A percentile compares a stretch with the other conserved stretches of the same genome.
These are phyloP conservation scores for Colletotrichum musicola DNA, from an alignment of 2,329 filamentous ascomycete species.

Conservation along the genomic window DNA sequence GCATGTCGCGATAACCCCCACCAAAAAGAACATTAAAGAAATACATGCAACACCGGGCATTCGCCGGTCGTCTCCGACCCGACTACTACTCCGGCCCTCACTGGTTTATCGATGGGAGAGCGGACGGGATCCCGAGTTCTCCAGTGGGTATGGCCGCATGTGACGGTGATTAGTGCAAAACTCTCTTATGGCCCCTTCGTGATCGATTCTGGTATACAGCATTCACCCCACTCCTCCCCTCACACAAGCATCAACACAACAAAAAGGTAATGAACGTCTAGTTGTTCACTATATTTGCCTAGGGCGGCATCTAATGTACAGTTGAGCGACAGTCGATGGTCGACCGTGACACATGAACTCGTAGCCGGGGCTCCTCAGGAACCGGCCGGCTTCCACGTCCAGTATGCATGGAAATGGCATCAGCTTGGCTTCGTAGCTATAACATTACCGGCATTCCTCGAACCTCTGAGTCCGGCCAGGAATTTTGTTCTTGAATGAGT, in stretches of 20 bases:
- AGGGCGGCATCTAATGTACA: constrained; percentile 34
- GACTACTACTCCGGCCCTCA: constrained; percentile 11
- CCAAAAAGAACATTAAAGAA: background rate
- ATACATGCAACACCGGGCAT: constrained; percentile 15
- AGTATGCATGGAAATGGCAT: constrained; percentile 27
- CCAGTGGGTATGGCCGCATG: constrained; percentile 13
- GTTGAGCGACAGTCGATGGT: constrained; percentile 17
- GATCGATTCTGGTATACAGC: background rate
- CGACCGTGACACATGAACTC: constrained; percentile 28
- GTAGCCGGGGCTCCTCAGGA: background rate
- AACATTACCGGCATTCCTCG: constrained; percentile 33
- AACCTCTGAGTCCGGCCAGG: constrained; percentile 17
- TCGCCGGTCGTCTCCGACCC: constrained; percentile 15
- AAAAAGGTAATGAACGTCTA: constrained; percentile 1
- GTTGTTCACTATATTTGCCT: constrained; percentile 15
- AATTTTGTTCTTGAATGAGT: constrained; percentile 29
- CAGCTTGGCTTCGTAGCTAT: constrained; percentile 27
- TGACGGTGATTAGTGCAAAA: background rate
- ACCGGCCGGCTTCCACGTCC: constrained; percentile 14
- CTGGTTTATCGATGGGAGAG: constrained; percentile 16
- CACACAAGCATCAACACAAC: background rate
- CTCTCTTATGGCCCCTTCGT: background rate
- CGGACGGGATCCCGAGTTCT: constrained; percentile 8
- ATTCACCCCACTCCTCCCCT: background rate
- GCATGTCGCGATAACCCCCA: background rate